phyloP scores from a whole-genome alignment of 768 basidiomycete genomes.

The Hygrophoropsis aurantiaca region DNA sequence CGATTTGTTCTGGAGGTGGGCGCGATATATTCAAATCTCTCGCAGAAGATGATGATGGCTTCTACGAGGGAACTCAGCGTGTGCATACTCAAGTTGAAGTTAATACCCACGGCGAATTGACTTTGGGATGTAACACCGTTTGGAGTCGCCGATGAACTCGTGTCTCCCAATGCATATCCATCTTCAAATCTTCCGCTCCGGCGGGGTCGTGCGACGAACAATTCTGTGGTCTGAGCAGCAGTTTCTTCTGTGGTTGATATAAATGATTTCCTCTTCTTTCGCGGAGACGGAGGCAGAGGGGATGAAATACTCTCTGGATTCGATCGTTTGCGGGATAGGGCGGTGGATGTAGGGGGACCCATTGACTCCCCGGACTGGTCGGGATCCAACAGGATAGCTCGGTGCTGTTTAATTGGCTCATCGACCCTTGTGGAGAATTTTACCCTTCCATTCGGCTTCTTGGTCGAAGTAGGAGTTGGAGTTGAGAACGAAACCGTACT shows the following conservation, averaged over 20 bases:
- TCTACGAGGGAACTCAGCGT: too few species aligned
- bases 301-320: slow-evolving; percentile 19
- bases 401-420: not conserved
- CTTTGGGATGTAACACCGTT: too few species aligned
- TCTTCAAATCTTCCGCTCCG: not conserved
- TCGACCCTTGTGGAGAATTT: slow-evolving; percentile 8
- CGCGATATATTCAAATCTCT: too few species aligned
- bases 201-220: slow-evolving; percentile 1
- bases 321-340: slow-evolving; percentile 25
- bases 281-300: slow-evolving; percentile 14
- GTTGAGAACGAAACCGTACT: not conserved
- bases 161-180: too few species aligned
- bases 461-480: slow-evolving; percentile 12
- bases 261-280: slow-evolving; percentile 27
- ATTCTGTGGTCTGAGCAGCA: too few species aligned
- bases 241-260: not conserved
- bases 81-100: too few species aligned
- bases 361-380: not conserved
- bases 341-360: slow-evolving; percentile 8
- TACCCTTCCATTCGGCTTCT: slow-evolving; percentile 22
- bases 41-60: too few species aligned
- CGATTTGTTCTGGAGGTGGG: not conserved
- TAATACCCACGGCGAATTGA: too few species aligned
- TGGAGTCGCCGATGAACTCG: too few species aligned
- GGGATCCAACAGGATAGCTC: not conserved